Evolutionary conservation across 306 rosid species (phyloP), one percentile per base, ranked within the genome.

Genomic region (Acmispon strigosus): DNA sequence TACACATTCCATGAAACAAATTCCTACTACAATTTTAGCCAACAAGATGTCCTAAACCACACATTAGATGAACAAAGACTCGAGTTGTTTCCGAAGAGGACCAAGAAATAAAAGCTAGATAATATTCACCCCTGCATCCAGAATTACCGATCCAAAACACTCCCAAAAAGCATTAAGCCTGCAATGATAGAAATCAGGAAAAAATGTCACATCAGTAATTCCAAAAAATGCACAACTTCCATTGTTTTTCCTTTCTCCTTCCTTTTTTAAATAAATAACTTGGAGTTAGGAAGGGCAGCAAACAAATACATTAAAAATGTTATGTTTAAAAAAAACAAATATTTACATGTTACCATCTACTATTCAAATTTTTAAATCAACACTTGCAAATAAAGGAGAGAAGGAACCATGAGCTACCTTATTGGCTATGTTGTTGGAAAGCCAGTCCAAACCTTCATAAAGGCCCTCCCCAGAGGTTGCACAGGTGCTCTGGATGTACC

Each of bases 401-500:
- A 43, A 66, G 47, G 76, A 70, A 36, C n/a, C 52, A 52, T 18
- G 19, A 70, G 54, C 59, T 80, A 87, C 99, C 96, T 95, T 95
- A 83, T 89, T 95, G 77, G 96, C 99, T 73, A 95, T 95, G 83
- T 95, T 95, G 97, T 86, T 95, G 84, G 99, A 95, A 82, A 95
- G 97, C 99, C 99, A 95, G 48, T 95, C 99, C 79, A 95, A 82
- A 32, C 97, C 99, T 80, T 95, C 99, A 12, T 95, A 95, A 70
- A 95, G 96, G 51, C 99, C 99, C 81, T 95, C 99, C 62, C 99
- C 99, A 42, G 99, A 95, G 19, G 99, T 95, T 57, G 99, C 99
- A 78, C 99, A 94, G 41, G 99, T 94, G 90, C 99, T 94, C 89
- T 94, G 99, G 80, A 94, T 94, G 86, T 95, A 95, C 99, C 99